Evolutionary conservation across 352 stramenopile species (phyloP).

Genomic region (Blastocystis sp.): DNA sequence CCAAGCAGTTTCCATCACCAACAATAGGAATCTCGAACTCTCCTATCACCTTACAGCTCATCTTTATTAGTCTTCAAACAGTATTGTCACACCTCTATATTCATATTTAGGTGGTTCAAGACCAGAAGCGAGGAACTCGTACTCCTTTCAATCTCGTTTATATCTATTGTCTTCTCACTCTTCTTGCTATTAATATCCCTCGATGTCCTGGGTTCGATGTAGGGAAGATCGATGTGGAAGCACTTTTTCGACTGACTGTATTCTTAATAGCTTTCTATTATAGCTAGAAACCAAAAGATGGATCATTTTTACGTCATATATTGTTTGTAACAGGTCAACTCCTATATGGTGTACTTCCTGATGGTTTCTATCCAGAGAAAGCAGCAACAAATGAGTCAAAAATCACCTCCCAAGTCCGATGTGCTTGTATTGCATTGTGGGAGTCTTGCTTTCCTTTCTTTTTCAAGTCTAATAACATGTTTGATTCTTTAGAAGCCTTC

Average conservation of each 20-base stretch:
- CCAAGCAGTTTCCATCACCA: not conserved
- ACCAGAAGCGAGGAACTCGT: not conserved
- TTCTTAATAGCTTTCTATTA: not conserved
- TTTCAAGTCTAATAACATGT: constrained; percentile 31
- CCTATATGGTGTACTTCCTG: constrained; percentile 5
- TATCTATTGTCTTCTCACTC: constrained; percentile 54
- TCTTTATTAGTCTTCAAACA: constrained; percentile 17
- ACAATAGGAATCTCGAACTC: constrained; percentile 23
- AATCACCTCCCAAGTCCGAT: constrained; percentile 36
- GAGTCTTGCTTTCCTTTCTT: constrained; percentile 26
- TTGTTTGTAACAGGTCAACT: not conserved
- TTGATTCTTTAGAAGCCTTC: not conserved
- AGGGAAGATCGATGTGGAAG: not conserved
- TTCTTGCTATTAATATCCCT: not conserved
- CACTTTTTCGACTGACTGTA: not conserved
- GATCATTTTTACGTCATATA: not conserved
- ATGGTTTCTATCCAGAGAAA: constrained; percentile 52
- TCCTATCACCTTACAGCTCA: constrained; percentile 36
- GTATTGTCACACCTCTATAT: not conserved
- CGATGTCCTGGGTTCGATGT: not conserved
- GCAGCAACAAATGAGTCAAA: constrained; percentile 1
- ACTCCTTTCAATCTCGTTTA: constrained; percentile 59
- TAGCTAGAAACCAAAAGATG: not conserved
- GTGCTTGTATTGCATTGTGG: constrained; percentile 34
- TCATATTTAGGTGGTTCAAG: not conserved